Conservation (phyloP, 164 flowering plant species). For the Tinospora cordifolia region DNA sequence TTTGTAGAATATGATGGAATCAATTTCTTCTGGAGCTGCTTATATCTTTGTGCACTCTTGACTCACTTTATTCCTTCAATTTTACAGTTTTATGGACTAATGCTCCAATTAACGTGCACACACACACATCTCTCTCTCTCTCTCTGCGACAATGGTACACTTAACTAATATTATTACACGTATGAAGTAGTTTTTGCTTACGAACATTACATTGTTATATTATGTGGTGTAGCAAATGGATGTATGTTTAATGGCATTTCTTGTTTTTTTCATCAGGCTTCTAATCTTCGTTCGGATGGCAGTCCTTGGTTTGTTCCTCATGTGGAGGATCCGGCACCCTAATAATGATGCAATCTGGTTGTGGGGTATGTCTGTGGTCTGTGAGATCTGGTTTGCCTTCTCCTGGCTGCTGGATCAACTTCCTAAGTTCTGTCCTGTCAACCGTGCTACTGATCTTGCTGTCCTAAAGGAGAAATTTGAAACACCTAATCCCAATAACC, state of each 20-base stretch:
- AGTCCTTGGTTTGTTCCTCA: constrained; percentile 53
- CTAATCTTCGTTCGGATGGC: constrained; percentile 52
- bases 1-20: too few species aligned
- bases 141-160: too few species aligned
- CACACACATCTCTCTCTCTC: too few species aligned
- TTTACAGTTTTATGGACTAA: too few species aligned
- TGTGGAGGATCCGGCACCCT: constrained; percentile 62
- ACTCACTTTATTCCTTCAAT: too few species aligned
- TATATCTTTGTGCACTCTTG: too few species aligned
- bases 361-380: constrained; percentile 83
- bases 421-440: constrained; percentile 74
- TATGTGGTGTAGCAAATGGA: not conserved
- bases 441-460: constrained; percentile 60
- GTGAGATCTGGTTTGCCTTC: constrained; percentile 92
- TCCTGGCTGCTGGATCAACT: constrained; percentile 95
- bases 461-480: constrained; percentile 75
- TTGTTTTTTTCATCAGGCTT: constrained; percentile 36
- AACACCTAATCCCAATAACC: constrained; percentile 41
- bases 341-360: constrained; percentile 83
- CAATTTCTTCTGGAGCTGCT: too few species aligned
- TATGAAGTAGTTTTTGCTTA: too few species aligned
- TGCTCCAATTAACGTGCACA: too few species aligned
- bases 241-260: not conserved
- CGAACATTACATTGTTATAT: not conserved
- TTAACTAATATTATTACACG: too few species aligned